Conservation (phyloP, 2,329 filamentous ascomycete species). For the Ciborinia camelliae region DNA sequence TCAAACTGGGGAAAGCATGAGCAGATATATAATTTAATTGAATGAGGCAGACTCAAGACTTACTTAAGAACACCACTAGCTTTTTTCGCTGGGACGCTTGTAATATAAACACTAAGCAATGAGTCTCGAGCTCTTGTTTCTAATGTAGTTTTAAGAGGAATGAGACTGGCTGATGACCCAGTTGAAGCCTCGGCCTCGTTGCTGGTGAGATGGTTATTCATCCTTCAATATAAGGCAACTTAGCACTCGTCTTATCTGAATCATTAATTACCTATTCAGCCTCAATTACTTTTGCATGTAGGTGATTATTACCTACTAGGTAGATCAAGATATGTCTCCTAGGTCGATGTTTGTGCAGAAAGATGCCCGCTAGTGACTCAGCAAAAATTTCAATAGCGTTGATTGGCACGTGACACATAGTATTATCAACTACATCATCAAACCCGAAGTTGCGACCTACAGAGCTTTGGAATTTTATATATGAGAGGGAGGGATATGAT, state of each 20-base stretch:
- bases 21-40: constrained; percentile 26
- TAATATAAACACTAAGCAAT: constrained; percentile 63
- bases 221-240: neutral
- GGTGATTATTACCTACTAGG: too few relatives aligned
- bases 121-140: constrained; percentile 59
- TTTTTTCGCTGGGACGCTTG: constrained; percentile 66
- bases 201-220: neutral
- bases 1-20: constrained; percentile 45
- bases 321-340: too few relatives aligned
- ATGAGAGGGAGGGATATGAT: neutral
- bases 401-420: constrained; percentile 6
- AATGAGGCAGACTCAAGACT: constrained; percentile 36
- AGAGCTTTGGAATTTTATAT: neutral
- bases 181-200: neutral
- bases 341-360: neutral
- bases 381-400: neutral
- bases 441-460: too few relatives aligned
- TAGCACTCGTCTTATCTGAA: neutral
- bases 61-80: constrained; percentile 73
- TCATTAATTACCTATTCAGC: neutral
- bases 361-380: neutral
- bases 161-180: constrained; percentile 38
- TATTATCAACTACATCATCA: too few relatives aligned
- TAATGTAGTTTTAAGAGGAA: constrained; percentile 62
- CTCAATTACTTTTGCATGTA: neutral